Base-by-base conservation (phyloP, 345 rosid genomes). In the Iberis pinnata region DNA sequence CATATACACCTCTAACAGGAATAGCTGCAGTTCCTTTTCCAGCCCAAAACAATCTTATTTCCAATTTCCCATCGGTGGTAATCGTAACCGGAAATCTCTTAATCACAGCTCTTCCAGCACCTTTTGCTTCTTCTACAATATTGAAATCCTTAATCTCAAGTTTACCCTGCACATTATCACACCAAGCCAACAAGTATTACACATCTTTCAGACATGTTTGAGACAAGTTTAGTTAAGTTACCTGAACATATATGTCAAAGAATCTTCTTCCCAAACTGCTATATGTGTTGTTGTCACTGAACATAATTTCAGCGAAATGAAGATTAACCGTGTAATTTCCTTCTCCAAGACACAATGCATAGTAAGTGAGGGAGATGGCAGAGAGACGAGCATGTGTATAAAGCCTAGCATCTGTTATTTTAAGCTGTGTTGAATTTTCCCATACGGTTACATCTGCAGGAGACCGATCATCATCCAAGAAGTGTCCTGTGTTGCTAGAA, bases 201-300 rank as follows among this genome's bases (percentile, higher is more conserved):
- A 7, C 2, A 3, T 29, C 5, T 29, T 5, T 29, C 8, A 29
- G 10, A 29, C 8, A 7, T 29, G 1, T 27, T 1, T 18, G 0
- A 8, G 25, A 22, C 25, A 22, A 22, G 25, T 2, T 22, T n/a
- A n/a, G n/a, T n/a, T n/a, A n/a, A 48, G 27, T 38, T 65, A 82
- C 87, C 85, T 82, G 88, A 57, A 82, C 60, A 58, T 76, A 80
- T 56, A 82, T 71, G 66, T 86, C 75, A 16, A 82, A 86, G 6
- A 76, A 32, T 17, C 80, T 80, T 67, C 71, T 80, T 3, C 89
- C 88, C 1, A 75, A 60, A 56, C 79, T 76, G 18, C 3, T 9
- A 49, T 63, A 78, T 12, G 75, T 65, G 9, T 54, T 58, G 58
- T 77, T 67, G 43, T 61, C 32, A 0, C 58, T 69, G 66, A 80